Base-by-base conservation (phyloP, 208 protist genomes). In the Angomonas ambiguus region DNA sequence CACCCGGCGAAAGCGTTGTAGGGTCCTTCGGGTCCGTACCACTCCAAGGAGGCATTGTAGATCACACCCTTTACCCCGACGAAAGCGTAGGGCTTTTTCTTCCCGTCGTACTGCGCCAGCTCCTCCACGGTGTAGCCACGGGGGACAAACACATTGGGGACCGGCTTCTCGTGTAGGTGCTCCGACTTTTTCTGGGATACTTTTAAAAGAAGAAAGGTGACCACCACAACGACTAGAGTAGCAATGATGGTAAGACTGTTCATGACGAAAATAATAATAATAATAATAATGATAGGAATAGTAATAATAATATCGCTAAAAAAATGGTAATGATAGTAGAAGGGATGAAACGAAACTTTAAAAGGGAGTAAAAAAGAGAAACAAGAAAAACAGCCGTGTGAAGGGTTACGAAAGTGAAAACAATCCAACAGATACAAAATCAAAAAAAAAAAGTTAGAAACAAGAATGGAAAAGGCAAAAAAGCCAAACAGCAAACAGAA, bases 1-100 rank as follows among this genome's bases (percentile, higher is more conserved):
- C 83, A 76, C 31, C 87, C 91, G 10, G 91, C 80, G 74, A 96
- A 96, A 45, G 83, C 85, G 62, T 85, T 90, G 83, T 96, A 96
- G 1, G 85, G 83, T 18, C 77, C 71, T 13, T 82, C 77, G 0
- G 80, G 74, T 0, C 91, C 91, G 62, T 96, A 96, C 66, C 82
- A 92, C 38, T 88, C 80, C 34, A 81, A 60, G 1, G 83, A 80
- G 18, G 69, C 87, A 58, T 89, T 91, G 81, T 96, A 96, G 63
- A 96, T 74, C 62, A 94, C 67, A 22, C 91, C 91, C 63, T 93
- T 93, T 48, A 93, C 84, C 16, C 73, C 87, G 0, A 96, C 74
- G 41, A 96, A 92, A 0, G 76, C 82, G 48, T 78, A 61, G 32
- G 88, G 88, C 45, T 76, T 84, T 57, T 57, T 71, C 13, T 65